phyloP scores from a whole-genome alignment of 176 grass and related monocot species.

The Cenchrus purpureus region DNA sequence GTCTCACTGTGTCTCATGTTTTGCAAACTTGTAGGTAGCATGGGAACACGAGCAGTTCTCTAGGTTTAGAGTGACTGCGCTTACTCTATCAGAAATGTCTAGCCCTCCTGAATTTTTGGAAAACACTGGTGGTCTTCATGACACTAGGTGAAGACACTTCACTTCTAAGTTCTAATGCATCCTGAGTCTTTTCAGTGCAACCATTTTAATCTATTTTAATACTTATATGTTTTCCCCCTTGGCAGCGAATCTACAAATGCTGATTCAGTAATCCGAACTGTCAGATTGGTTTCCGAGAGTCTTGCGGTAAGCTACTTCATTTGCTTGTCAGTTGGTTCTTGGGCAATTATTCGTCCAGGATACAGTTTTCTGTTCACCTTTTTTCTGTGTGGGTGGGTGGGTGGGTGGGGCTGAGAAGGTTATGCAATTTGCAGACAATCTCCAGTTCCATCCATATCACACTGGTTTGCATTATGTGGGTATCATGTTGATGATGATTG shows the following conservation, averaged over 20 bases:
- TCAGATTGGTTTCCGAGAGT: conserved; percentile 89
- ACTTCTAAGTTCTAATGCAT: background rate
- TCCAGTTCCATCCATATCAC: background rate
- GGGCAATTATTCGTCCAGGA: conserved; percentile 1
- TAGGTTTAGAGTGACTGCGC: conserved; percentile 94
- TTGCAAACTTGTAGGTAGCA: conserved; percentile 74
- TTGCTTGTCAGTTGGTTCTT: background rate
- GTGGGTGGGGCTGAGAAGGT: background rate
- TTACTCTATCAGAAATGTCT: conserved; percentile 88
- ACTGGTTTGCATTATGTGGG: background rate
- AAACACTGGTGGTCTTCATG: conserved; percentile 77
- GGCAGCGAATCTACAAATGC: conserved; percentile 77
- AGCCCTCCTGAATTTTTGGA: conserved; percentile 86
- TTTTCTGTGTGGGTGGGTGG: background rate
- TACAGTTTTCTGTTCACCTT: background rate
- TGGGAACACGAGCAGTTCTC: conserved; percentile 99
- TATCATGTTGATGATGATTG: conserved; percentile 9
- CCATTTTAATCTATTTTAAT: conserved; percentile 9
- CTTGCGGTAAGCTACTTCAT: conserved; percentile 76
- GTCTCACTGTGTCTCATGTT: background rate
- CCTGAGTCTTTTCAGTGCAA: conserved; percentile 7
- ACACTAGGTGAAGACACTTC: conserved; percentile 66
- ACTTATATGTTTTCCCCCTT: background rate
- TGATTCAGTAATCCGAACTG: conserved; percentile 67
- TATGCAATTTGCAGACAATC: background rate